A percentile compares a stretch with the other conserved stretches of the same genome.
Evolutionary conservation across 352 stramenopile species (phyloP).

Genomic region (Globisporangium lucens): DNA sequence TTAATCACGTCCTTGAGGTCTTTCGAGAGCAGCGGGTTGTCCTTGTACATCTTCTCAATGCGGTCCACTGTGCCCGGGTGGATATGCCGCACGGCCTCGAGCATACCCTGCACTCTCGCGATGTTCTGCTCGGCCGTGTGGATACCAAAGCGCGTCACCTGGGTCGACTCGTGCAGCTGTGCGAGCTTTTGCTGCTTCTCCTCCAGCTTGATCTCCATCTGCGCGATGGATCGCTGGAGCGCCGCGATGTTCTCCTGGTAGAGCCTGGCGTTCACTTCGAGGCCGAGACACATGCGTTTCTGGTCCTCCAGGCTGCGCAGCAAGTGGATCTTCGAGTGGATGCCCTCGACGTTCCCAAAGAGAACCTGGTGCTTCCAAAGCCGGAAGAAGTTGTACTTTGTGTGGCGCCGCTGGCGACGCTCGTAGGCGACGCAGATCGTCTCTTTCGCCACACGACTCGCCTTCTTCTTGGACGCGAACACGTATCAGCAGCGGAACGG

Average conservation of each 20-base stretch:
- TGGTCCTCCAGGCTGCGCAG: constrained; percentile 70
- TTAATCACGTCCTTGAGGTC: constrained; percentile 62
- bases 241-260: constrained; percentile 62
- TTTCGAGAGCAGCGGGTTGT: constrained; percentile 62
- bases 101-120: constrained; percentile 61
- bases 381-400: constrained; percentile 78
- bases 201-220: constrained; percentile 52
- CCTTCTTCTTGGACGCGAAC: constrained; percentile 34
- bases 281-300: constrained; percentile 66
- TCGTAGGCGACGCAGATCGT: constrained; percentile 70
- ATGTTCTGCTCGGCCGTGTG: constrained; percentile 76
- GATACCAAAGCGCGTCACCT: constrained; percentile 63
- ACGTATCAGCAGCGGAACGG: constrained; percentile 73
- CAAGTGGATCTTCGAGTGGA: constrained; percentile 65
- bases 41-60: constrained; percentile 64
- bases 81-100: constrained; percentile 62
- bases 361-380: constrained; percentile 78
- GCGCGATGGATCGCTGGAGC: constrained; percentile 49
- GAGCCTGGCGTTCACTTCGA: constrained; percentile 54
- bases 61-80: constrained; percentile 66
- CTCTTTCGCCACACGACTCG: constrained; percentile 44
- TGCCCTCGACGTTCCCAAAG: constrained; percentile 64
- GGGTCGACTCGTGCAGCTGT: constrained; percentile 52
- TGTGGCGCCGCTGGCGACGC: constrained; percentile 51
- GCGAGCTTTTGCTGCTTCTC: constrained; percentile 69